Base-by-base conservation (phyloP, 441 rosid species). In the Jatropha multifida region DNA sequence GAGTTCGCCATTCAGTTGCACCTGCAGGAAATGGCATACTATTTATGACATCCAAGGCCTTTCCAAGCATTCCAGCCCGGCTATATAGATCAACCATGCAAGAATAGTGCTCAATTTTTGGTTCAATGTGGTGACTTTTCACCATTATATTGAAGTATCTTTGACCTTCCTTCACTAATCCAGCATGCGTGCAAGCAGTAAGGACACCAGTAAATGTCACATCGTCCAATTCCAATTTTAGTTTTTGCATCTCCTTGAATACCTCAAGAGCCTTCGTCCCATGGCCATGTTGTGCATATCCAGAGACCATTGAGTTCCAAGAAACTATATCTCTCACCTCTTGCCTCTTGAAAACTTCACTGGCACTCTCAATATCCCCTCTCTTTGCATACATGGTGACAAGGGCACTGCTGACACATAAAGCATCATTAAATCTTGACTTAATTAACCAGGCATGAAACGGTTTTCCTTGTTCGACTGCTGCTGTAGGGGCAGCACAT, bases 241-340 rank as follows among this genome's bases (percentile, higher is more conserved):
- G 86, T 11, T n/a, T 67, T 78, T 79, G 79, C 97, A 95, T 92
- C 79, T 89, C 89, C 81, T 92, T 89, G 40, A 92, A 92, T 44
- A 91, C 82, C 49, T 87, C 89, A 46, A 94, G 85, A 65, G 95
- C 92, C 76, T 84, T 83, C 9, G 69, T 77, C 56, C 92, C 97
- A 65, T 72, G 79, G 65, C 97, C 97, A 14, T 92, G 92, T 52
- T 91, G 97, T 52, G 97, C 83, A 77, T 88, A 84, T 42, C 97
- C 97, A 5, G 97, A 89, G 76, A 94, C 83, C 90, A 92, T 92
- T 0, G 98, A 88, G 49, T 94, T 94, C 97, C 97, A 94, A 42
- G 95, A 86, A 64, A 94, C 85, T 37, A 90, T 78, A 76, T 94
- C 97, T 74, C 87, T 85, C 61, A 80, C 68, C 2, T 81, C 73